phyloP scores from a whole-genome alignment of 2,329 filamentous ascomycete species.

The Blumeriella jaapii region DNA sequence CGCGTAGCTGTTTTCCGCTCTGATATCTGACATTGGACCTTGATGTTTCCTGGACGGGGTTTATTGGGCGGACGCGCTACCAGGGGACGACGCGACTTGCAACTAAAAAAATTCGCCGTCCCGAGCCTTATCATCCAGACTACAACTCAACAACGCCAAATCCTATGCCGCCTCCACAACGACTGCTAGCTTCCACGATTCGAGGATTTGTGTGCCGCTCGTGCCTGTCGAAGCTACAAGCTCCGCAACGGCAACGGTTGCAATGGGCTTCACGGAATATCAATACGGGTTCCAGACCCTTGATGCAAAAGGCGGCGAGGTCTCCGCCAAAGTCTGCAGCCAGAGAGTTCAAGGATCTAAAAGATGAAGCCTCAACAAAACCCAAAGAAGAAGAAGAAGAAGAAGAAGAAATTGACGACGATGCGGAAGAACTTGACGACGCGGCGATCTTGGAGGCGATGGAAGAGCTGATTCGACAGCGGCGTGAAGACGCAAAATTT shows the following conservation, averaged over 20 bases:
- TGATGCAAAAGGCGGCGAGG: constrained; percentile 2
- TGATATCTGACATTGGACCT: constrained; percentile 24
- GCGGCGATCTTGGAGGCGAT: constrained; percentile 1
- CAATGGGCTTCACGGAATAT: constrained; percentile 19
- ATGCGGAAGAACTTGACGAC: constrained; percentile 1
- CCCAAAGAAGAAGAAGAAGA: too few relatives aligned
- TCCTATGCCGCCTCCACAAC: constrained; percentile 25
- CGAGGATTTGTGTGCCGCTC: constrained; percentile 26
- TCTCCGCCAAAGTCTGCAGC: background rate
- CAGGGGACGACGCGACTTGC: constrained; percentile 1
- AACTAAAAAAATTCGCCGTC: constrained; percentile 12
- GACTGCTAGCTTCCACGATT: constrained; percentile 18
- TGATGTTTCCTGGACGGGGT: constrained; percentile 2
- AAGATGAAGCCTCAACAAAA: background rate
- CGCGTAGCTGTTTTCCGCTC: constrained; percentile 16
- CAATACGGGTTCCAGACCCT: constrained; percentile 7
- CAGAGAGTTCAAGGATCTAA: background rate
- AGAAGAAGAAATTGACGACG: background rate
- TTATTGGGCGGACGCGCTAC: constrained; percentile 11
- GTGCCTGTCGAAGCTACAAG: constrained; percentile 23
- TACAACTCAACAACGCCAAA: constrained; percentile 13
- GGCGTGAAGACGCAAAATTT: constrained; percentile 4
- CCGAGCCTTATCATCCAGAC: constrained; percentile 4
- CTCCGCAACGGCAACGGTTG: constrained; percentile 9
- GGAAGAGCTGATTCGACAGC: constrained; percentile 1